phyloP scores from a whole-genome alignment of 495 filamentous ascomycete species.

The Aspergillus kassunensis region DNA sequence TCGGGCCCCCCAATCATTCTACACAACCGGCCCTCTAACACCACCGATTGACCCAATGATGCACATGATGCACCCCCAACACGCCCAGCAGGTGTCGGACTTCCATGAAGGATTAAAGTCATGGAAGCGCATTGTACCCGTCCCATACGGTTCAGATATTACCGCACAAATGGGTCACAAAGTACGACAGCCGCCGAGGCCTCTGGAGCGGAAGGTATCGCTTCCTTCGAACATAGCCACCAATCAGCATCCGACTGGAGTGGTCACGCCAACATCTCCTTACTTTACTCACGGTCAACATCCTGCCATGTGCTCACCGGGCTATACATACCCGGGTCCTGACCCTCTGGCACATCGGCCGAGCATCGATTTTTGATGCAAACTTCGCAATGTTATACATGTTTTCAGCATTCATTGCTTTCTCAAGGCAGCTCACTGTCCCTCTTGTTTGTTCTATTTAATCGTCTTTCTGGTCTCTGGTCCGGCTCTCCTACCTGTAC shows the following conservation, averaged over 20 bases:
- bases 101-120: constrained; percentile 25
- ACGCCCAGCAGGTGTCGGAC: constrained; percentile 17
- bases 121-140: constrained; percentile 33
- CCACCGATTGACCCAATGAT: constrained; percentile 25
- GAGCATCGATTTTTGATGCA: constrained; percentile 24
- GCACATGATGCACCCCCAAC: constrained; percentile 21
- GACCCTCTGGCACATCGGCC: constrained; percentile 22
- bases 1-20: constrained; percentile 26
- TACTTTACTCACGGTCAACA: constrained; percentile 25
- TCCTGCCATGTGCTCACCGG: constrained; percentile 31
- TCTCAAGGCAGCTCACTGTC: not conserved
- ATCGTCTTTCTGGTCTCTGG: not conserved
- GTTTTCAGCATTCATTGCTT: not conserved
- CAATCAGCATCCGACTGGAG: constrained; percentile 12
- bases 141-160: constrained; percentile 28
- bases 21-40: constrained; percentile 25
- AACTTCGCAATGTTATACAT: not conserved
- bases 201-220: constrained; percentile 18
- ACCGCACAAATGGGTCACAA: constrained; percentile 22
- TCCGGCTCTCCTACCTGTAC: not conserved
- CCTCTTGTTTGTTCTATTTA: not conserved
- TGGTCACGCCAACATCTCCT: constrained; percentile 23
- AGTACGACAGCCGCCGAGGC: constrained; percentile 24
- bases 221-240: constrained; percentile 13
- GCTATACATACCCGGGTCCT: constrained; percentile 28